A percentile compares a stretch with the other conserved stretches of the same genome.
These are phyloP conservation scores for Jaminaea rosea DNA, from an alignment of 1,284 basidiomycete genomes.

Conservation along the genomic window DNA sequence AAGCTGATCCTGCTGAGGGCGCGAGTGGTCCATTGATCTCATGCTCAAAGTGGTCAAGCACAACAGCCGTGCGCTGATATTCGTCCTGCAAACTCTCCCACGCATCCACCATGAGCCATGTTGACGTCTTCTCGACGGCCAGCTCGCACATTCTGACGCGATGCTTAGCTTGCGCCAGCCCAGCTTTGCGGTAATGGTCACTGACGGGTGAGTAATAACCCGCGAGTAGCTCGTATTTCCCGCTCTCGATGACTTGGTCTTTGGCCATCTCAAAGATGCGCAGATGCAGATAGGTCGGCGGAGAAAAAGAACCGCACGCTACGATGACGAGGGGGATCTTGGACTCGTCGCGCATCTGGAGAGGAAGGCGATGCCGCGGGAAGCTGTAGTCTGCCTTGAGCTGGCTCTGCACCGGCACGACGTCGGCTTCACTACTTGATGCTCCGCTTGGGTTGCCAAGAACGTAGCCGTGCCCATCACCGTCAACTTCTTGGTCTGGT, in stretches of 20 bases:
- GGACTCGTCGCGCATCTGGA: conserved; percentile 39
- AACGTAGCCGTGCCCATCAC: conserved; percentile 10
- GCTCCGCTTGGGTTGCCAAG: no score
- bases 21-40: conserved; percentile 66
- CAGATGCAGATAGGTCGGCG: conserved; percentile 55
- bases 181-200: conserved; percentile 46
- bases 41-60: conserved; percentile 84
- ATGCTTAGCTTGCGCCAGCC: conserved; percentile 41
- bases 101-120: conserved; percentile 72
- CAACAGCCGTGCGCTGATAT: conserved; percentile 89
- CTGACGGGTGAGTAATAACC: conserved; percentile 84
- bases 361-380: conserved; percentile 39
- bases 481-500: conserved; percentile 12
- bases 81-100: conserved; percentile 87
- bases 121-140: conserved; percentile 45
- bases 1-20: no score
- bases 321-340: conserved; percentile 48
- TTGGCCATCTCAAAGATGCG: conserved; percentile 98
- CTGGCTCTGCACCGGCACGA: conserved; percentile 6
- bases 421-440: neutral
- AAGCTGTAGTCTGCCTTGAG: conserved; percentile 35
- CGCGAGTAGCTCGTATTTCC: conserved; percentile 83
- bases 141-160: conserved; percentile 48
- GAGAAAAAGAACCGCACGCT: conserved; percentile 55
- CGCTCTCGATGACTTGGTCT: conserved; percentile 84